Evolutionary conservation across 1,284 basidiomycete species (phyloP).

Genomic region (Trichosporon inkin): DNA sequence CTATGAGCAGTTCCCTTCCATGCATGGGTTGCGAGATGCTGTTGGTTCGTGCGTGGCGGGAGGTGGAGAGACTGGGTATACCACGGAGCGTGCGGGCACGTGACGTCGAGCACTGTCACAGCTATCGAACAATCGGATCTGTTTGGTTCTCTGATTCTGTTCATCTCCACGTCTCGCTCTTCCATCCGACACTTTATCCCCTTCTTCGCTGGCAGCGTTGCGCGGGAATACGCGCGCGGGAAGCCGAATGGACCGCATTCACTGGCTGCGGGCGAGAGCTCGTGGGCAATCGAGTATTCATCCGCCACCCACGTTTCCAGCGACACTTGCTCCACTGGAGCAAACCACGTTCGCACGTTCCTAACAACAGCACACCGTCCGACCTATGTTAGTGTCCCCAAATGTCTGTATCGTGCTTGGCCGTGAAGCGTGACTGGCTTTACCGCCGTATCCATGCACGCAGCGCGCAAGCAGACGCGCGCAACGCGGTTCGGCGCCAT

Average conservation of each 20-base stretch:
- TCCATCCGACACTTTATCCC: no score
- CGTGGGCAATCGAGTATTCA: not conserved
- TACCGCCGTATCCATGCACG: not conserved
- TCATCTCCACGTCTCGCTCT: no score
- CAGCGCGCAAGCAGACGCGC: not conserved
- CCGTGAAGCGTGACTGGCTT: slow-evolving; percentile 1
- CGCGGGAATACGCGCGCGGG: not conserved
- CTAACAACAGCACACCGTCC: not conserved
- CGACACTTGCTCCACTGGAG: not conserved
- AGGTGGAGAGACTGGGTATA: no score
- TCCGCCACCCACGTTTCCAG: slow-evolving; percentile 3
- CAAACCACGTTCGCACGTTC: slow-evolving; percentile 3
- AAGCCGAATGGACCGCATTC: not conserved
- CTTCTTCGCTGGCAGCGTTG: no score
- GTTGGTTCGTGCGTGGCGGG: no score
- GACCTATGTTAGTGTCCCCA: slow-evolving; percentile 7
- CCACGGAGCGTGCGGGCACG: no score
- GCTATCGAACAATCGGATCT: no score
- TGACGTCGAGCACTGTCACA: no score
- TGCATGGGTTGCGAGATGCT: no score
- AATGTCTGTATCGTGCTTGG: not conserved
- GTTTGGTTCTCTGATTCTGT: no score
- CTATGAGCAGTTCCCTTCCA: no score
- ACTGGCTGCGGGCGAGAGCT: not conserved
- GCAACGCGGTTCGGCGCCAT: not conserved